Evolutionary conservation across 2,329 filamentous ascomycete genomes (phyloP), one percentile per base, ranked within the genome.

Genomic region (Gremmenia infestans): DNA sequence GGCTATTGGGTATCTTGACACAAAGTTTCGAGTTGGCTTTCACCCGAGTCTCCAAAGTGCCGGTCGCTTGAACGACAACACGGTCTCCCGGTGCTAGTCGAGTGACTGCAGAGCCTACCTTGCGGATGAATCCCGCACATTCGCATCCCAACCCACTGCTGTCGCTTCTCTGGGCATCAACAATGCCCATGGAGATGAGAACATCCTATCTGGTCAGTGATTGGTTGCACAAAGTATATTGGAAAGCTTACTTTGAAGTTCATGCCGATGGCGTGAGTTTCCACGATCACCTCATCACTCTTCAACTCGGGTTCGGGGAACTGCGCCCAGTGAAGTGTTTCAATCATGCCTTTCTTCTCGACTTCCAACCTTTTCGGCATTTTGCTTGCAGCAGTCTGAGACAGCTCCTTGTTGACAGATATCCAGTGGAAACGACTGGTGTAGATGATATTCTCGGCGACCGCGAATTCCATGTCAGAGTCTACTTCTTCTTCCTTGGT

Each of bases 401-500:
- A 36, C 12, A 65, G 37, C 36, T 59, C 60, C 14, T 61, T 42
- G 12, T 32, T 32, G 17, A 64, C 39, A 22, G 49, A 48, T 45
- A 62, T 52, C 53, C 60, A 62, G 40, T 64, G 63, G 56, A 58
- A 66, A 42, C 69, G 61, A 17, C 60, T 53, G 28, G 68, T 56
- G 15, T 66, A 51, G 3, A 69, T 37, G 4, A 40, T 39, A 12
- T 61, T 63, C 42, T 68, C 39, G 4, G 52, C 3, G 6, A 68
- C n/a, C 0, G 57, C 61, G 55, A 64, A 72, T 51, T 72, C 71
- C 17, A 49, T 57, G n/a, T 70, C 67, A 7, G 63, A 62, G 17
- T 56, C 53, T 11, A 53, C 28, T 42, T 57, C 36, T 35, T 48
- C 22, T 22, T 52, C 23, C 46, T 43, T 52, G 14, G 42, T 42